Conservation (phyloP, 331 rosid species). For the Quercus tomentella region DNA sequence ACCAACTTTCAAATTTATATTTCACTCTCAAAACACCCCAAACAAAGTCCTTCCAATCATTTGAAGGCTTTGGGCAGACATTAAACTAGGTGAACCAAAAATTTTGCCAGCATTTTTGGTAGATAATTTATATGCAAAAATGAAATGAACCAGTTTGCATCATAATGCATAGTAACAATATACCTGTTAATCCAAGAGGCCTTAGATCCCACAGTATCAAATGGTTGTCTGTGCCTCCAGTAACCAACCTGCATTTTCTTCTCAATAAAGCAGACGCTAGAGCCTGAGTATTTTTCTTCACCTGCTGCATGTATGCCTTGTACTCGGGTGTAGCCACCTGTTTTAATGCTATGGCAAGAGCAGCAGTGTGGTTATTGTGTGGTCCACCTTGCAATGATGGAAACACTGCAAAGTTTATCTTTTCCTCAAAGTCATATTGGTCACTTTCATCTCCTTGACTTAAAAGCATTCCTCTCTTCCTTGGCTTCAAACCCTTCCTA, state of each 20-base stretch:
- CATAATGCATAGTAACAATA: background rate
- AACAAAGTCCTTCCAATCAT: background rate
- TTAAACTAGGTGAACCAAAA: background rate
- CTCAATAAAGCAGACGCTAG: slow-evolving; percentile 60
- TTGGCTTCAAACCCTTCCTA: slow-evolving; percentile 73
- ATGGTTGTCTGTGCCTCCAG: slow-evolving; percentile 91
- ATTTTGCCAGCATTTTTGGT: background rate
- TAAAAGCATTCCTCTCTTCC: slow-evolving; percentile 62
- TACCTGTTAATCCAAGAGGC: slow-evolving; percentile 78
- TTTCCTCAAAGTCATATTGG: slow-evolving; percentile 78
- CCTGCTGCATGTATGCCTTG: slow-evolving; percentile 83
- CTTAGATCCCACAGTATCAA: slow-evolving; percentile 82
- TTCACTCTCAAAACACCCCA: background rate
- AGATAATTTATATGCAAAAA: background rate
- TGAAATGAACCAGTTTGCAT: background rate
- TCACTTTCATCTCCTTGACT: slow-evolving; percentile 69
- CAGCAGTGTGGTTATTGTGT: slow-evolving; percentile 85
- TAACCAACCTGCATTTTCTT: slow-evolving; percentile 66
- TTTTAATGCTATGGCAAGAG: slow-evolving; percentile 79
- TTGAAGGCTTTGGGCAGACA: background rate
- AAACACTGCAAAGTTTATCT: slow-evolving; percentile 76
- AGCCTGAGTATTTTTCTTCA: slow-evolving; percentile 82
- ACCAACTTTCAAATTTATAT: background rate
- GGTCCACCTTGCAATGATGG: slow-evolving; percentile 95
- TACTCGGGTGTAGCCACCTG: slow-evolving; percentile 73